Percentiles rank a stretch among this genome's conserved stretches.
Evolutionary conservation across 179 eudicot genomes (phyloP).

Genomic region (Pouteria campechiana): DNA sequence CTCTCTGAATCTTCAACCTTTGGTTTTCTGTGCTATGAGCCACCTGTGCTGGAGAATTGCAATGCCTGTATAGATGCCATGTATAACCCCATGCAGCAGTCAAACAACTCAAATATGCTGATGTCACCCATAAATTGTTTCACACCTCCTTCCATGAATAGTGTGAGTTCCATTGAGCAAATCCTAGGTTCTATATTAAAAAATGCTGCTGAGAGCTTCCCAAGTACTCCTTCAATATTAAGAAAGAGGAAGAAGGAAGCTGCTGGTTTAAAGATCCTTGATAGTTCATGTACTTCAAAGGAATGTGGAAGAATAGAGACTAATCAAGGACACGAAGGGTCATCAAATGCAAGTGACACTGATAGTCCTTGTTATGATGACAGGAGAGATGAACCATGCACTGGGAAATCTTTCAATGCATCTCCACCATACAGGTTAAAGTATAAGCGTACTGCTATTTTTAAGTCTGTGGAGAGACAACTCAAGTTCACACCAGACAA

Average conservation of each 20-base stretch:
- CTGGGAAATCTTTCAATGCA: slow-evolving; percentile 42
- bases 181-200: slow-evolving; percentile 69
- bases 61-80: too few species aligned
- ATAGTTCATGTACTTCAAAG: slow-evolving; percentile 9
- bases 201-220: slow-evolving; percentile 78
- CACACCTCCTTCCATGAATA: slow-evolving; percentile 69
- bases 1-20: slow-evolving; percentile 18
- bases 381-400: slow-evolving; percentile 13
- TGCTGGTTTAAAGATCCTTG: slow-evolving; percentile 17
- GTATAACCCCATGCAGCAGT: slow-evolving; percentile 20
- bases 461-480: slow-evolving; percentile 80
- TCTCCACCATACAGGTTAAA: slow-evolving; percentile 83
- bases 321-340: slow-evolving; percentile 18
- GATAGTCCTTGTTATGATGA: slow-evolving; percentile 20
- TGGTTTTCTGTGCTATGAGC: slow-evolving; percentile 48
- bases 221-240: slow-evolving; percentile 80
- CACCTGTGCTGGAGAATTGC: slow-evolving; percentile 36
- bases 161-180: slow-evolving; percentile 19
- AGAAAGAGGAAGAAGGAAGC: slow-evolving; percentile 57
- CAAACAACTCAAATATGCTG: slow-evolving; percentile 18
- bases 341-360: slow-evolving; percentile 14
- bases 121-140: slow-evolving; percentile 29
- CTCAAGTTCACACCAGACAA: slow-evolving; percentile 48
- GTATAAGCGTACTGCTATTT: slow-evolving; percentile 43
- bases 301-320: slow-evolving; percentile 9